Evolutionary conservation across 176 grass and related monocot species (phyloP).

Genomic region (Musa acuminata): DNA sequence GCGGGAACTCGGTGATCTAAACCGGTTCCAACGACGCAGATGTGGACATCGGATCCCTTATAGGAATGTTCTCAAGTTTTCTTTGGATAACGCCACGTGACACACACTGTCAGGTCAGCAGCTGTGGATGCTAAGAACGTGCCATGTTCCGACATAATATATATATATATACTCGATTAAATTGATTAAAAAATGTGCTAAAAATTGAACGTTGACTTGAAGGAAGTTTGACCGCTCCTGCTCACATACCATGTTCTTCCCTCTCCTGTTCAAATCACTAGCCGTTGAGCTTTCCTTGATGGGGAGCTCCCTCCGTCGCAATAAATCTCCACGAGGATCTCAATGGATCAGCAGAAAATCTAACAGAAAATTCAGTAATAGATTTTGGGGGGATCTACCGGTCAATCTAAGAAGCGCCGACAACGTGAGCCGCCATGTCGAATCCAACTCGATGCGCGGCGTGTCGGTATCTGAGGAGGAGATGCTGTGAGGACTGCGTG

Average conservation of each 20-base stretch:
- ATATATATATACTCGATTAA: too few species aligned
- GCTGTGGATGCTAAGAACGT: too few species aligned
- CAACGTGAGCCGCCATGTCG: background rate
- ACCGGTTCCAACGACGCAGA: background rate
- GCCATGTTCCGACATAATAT: too few species aligned
- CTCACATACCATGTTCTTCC: background rate
- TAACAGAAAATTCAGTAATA: too few species aligned
- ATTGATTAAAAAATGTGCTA: too few species aligned
- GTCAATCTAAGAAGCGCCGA: background rate
- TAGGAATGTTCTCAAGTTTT: too few species aligned
- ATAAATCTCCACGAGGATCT: background rate
- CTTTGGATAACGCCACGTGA: too few species aligned
- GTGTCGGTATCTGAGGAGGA: slow-evolving; percentile 45
- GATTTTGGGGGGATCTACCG: too few species aligned
- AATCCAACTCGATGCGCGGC: slow-evolving; percentile 20
- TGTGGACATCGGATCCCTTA: too few species aligned
- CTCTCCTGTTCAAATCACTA: background rate
- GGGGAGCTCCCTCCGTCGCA: background rate
- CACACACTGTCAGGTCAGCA: too few species aligned
- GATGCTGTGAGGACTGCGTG: slow-evolving; percentile 39
- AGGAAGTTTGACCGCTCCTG: too few species aligned
- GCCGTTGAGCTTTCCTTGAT: background rate
- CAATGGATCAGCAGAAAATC: background rate
- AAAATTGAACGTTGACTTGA: too few species aligned
- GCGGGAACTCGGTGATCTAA: background rate